phyloP scores from a whole-genome alignment of 208 protist species.

The Leishmania amazonensis region DNA sequence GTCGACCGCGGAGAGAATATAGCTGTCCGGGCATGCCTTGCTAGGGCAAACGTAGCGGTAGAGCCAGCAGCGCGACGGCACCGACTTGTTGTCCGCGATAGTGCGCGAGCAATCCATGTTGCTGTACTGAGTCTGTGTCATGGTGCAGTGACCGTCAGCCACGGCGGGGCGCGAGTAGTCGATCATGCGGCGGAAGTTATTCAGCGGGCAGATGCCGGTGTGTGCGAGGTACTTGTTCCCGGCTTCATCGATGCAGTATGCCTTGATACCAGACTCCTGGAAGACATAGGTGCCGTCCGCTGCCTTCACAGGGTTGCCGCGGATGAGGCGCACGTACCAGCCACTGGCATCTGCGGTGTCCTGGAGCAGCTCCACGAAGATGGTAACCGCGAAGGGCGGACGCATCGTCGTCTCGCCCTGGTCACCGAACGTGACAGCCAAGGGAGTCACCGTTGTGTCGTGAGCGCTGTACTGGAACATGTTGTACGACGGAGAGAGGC shows the following conservation, averaged over 20 bases:
- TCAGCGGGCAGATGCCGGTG: conserved; percentile 47
- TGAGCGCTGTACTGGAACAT: conserved; percentile 75
- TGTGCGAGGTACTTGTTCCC: conserved; percentile 36
- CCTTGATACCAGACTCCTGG: conserved; percentile 30
- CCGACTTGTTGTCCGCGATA: conserved; percentile 11
- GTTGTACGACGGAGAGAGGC: conserved; percentile 29
- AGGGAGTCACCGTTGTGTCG: conserved; percentile 50
- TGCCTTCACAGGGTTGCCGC: conserved; percentile 36
- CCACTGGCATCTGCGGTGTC: conserved; percentile 33
- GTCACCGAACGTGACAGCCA: conserved; percentile 60
- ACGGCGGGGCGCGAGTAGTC: conserved; percentile 45
- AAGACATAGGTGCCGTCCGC: conserved; percentile 41
- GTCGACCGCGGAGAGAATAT: conserved; percentile 31
- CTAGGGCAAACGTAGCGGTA: conserved; percentile 50
- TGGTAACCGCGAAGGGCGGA: conserved; percentile 49
- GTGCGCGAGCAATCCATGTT: conserved; percentile 42
- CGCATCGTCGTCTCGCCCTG: conserved; percentile 34
- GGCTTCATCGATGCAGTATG: conserved; percentile 47
- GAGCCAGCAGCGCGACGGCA: conserved; percentile 41
- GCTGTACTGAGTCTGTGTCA: conserved; percentile 33
- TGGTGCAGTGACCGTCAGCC: conserved; percentile 32
- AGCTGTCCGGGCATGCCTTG: conserved; percentile 34
- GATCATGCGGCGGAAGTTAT: conserved; percentile 58
- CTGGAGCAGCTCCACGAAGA: conserved; percentile 70
- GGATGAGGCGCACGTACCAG: conserved; percentile 59